These are phyloP conservation scores for Coniochaeta sp. DNA, from an alignment of 2,329 filamentous ascomycete genomes.

Conservation along the genomic window DNA sequence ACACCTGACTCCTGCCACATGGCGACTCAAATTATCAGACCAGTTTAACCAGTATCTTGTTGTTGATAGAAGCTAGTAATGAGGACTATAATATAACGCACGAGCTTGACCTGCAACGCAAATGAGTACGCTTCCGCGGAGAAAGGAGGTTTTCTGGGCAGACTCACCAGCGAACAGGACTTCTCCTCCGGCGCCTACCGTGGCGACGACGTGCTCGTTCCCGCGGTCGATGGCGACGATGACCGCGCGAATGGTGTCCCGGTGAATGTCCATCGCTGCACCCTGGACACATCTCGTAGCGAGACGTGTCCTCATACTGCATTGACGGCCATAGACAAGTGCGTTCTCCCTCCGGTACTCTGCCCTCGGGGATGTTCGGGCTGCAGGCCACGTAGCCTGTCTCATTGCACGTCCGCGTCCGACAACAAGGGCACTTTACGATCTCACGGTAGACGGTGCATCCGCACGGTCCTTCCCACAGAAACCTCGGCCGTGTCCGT, in stretches of 20 bases:
- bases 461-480: not conserved
- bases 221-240: not conserved
- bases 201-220: not conserved
- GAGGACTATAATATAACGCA: not conserved
- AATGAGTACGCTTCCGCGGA: not conserved
- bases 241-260: not conserved
- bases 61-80: too few species aligned
- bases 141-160: not conserved
- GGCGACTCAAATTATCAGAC: too few species aligned
- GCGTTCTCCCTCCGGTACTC: not conserved
- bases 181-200: not conserved
- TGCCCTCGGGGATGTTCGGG: not conserved
- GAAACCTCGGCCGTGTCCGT: not conserved
- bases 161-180: not conserved
- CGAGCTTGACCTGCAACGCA: not conserved
- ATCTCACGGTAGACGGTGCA: not conserved
- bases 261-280: not conserved
- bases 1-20: too few species aligned
- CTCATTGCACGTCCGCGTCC: not conserved
- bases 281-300: not conserved
- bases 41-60: too few species aligned
- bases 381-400: not conserved
- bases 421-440: not conserved
- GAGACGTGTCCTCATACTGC: not conserved
- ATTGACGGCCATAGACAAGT: not conserved